Percentiles rank a stretch among this genome's conserved stretches.
phyloP scores from a whole-genome alignment of 495 filamentous ascomycete species.

The Podospora australis region DNA sequence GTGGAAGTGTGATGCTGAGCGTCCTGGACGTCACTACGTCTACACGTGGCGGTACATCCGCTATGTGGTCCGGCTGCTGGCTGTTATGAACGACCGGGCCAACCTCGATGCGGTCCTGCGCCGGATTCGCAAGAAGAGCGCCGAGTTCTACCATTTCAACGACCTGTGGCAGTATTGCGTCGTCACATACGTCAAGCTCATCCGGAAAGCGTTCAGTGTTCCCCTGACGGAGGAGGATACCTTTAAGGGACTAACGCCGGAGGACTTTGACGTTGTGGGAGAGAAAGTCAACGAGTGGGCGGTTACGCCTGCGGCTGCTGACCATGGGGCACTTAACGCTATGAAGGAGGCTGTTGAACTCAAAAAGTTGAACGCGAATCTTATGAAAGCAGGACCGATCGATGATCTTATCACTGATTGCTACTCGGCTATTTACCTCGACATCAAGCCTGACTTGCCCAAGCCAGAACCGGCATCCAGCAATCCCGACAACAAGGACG shows the following conservation, averaged over 20 bases:
- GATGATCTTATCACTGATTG: slow-evolving; percentile 87
- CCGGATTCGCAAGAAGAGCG: slow-evolving; percentile 71
- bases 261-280: slow-evolving; percentile 65
- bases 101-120: slow-evolving; percentile 77
- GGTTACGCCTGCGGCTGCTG: slow-evolving; percentile 26
- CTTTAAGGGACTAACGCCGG: slow-evolving; percentile 70
- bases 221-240: slow-evolving; percentile 64
- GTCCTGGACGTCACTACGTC: slow-evolving; percentile 86
- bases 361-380: slow-evolving; percentile 79
- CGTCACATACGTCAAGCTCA: slow-evolving; percentile 63
- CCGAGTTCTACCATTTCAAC: slow-evolving; percentile 78
- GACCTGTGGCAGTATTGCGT: slow-evolving; percentile 82
- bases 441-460: slow-evolving; percentile 38
- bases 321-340: slow-evolving; percentile 54
- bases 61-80: slow-evolving; percentile 69
- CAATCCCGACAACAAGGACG: slow-evolving; percentile 21
- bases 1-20: slow-evolving; percentile 91
- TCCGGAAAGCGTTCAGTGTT: slow-evolving; percentile 63
- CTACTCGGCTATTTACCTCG: slow-evolving; percentile 70
- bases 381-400: slow-evolving; percentile 77
- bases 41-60: slow-evolving; percentile 87
- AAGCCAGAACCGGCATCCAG: slow-evolving; percentile 12
- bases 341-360: slow-evolving; percentile 81
- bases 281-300: slow-evolving; percentile 48
- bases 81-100: slow-evolving; percentile 65